Percentiles rank a stretch among this genome's conserved stretches.
Evolutionary conservation across 768 basidiomycete species (phyloP).

Genomic region (Suillus occidentalis): DNA sequence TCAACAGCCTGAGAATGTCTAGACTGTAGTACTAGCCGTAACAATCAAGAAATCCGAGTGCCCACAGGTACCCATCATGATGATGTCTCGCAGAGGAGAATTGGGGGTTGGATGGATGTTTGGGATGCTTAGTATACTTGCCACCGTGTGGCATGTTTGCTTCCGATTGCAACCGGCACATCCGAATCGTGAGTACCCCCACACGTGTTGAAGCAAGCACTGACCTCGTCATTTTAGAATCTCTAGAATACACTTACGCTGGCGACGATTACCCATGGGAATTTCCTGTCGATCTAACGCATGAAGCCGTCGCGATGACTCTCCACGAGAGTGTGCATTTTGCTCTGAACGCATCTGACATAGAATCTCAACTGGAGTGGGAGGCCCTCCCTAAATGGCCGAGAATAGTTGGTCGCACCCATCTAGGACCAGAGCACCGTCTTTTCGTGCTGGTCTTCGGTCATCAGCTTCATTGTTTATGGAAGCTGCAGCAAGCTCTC

Average conservation of each 20-base stretch:
- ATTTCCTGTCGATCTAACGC: neutral
- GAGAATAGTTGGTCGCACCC: neutral
- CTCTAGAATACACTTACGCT: neutral
- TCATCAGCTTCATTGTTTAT: neutral
- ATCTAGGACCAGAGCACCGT: neutral
- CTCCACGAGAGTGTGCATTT: slow-evolving; percentile 4
- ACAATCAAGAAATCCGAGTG: neutral
- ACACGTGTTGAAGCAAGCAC: neutral
- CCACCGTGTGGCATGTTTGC: neutral
- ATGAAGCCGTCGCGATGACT: slow-evolving; percentile 10
- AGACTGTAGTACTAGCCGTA: too few relatives aligned
- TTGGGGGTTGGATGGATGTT: neutral
- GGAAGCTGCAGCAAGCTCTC: neutral
- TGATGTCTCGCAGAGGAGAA: neutral
- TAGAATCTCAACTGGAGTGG: neutral
- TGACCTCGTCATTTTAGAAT: neutral
- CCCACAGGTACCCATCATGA: neutral
- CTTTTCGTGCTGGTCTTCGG: neutral
- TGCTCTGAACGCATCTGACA: neutral
- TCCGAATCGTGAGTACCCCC: neutral
- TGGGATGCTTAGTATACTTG: neutral
- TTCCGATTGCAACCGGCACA: neutral
- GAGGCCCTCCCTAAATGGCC: neutral
- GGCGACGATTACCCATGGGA: neutral
- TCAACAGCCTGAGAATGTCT: neutral